These are phyloP conservation scores for Hordeum marinum DNA, from an alignment of 176 grass and related monocot species.

Conservation along the genomic window DNA sequence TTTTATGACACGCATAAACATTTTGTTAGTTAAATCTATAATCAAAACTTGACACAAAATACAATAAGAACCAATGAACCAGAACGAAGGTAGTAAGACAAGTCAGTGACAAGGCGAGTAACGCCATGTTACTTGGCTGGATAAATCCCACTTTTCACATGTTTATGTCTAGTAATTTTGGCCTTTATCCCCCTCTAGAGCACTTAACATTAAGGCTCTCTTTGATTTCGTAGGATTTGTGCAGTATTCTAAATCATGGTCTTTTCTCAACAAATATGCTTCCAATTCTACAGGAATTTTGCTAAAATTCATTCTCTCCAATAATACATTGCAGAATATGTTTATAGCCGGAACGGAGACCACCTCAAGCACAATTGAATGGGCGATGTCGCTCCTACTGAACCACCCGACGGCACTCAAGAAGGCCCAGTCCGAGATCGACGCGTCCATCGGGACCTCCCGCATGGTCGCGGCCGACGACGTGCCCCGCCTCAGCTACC, in stretches of 20 bases:
- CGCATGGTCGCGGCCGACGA: constrained; percentile 28
- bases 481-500: constrained; percentile 28
- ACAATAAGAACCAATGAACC: too few species aligned
- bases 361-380: constrained; percentile 32
- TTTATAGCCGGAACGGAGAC: constrained; percentile 47
- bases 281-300: not conserved
- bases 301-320: not conserved
- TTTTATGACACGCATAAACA: too few species aligned
- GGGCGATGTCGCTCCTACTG: constrained; percentile 56
- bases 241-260: too few species aligned
- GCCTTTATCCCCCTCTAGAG: too few species aligned
- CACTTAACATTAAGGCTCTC: too few species aligned
- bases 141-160: not conserved
- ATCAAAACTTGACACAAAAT: too few species aligned
- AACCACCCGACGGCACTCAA: constrained; percentile 33
- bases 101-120: not conserved
- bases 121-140: not conserved
- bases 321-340: not conserved
- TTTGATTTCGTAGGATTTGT: too few species aligned
- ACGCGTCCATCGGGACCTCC: not conserved
- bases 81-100: too few species aligned
- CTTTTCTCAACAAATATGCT: not conserved
- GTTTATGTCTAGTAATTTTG: too few species aligned
- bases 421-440: constrained; percentile 30
- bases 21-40: too few species aligned